Percentiles rank a stretch among this genome's conserved stretches.
These are phyloP conservation scores for Dactylella cylindrospora DNA, from an alignment of 2,329 filamentous ascomycete genomes.

Conservation along the genomic window DNA sequence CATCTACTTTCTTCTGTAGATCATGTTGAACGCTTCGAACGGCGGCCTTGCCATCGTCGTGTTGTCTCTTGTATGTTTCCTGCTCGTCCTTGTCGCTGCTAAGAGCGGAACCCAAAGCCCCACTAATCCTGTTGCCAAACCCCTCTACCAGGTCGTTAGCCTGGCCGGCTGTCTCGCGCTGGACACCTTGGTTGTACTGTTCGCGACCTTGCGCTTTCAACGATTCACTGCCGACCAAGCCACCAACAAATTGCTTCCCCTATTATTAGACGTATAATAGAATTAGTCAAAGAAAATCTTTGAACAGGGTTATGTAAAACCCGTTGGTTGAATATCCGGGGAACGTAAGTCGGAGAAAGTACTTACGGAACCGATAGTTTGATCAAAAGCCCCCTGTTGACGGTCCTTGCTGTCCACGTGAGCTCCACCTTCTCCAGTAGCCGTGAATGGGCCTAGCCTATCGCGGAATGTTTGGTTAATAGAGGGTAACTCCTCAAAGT, in stretches of 20 bases:
- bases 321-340: too few relatives aligned
- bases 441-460: slow-evolving; percentile 66
- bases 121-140: slow-evolving; percentile 52
- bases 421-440: slow-evolving; percentile 69
- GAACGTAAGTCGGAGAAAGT: too few relatives aligned
- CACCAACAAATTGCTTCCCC: slow-evolving; percentile 78
- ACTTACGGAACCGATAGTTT: slow-evolving; percentile 70
- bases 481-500: background rate
- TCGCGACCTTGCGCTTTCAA: slow-evolving; percentile 72
- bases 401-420: slow-evolving; percentile 73
- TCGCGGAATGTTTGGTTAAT: background rate
- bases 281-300: too few relatives aligned
- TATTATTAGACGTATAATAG: too few relatives aligned
- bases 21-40: slow-evolving; percentile 31
- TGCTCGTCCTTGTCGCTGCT: slow-evolving; percentile 15
- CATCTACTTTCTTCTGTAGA: slow-evolving; percentile 27
- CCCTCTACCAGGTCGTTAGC: slow-evolving; percentile 72
- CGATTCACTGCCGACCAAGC: slow-evolving; percentile 70
- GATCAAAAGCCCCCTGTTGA: slow-evolving; percentile 74
- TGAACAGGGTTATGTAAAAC: too few relatives aligned
- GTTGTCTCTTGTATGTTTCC: slow-evolving; percentile 27
- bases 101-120: slow-evolving; percentile 13
- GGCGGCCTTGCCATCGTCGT: slow-evolving; percentile 36
- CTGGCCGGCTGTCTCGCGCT: slow-evolving; percentile 80
- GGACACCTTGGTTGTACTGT: slow-evolving; percentile 79